Base-by-base conservation (phyloP, 2,329 filamentous ascomycete genomes). In the Exophiala xenobiotica region DNA sequence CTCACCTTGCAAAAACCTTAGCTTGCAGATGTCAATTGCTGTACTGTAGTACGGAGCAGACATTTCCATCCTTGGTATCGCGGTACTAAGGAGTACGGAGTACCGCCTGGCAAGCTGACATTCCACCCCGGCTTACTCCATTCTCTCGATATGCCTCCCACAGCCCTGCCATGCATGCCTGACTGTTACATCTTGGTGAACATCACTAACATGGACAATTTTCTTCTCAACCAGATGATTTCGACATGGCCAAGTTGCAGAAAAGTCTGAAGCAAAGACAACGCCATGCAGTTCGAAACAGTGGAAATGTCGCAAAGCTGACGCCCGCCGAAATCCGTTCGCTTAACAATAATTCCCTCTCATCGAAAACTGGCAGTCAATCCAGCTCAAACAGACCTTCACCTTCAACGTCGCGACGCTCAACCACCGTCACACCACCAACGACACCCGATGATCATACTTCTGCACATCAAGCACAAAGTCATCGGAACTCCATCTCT, bases 171-270 rank as follows among this genome's bases (percentile, higher is more conserved):
- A 22, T 22, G 20, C 38, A 11, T 40, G 23, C 23, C 38, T 22
- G 11, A 22, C 18, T 22, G 7, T 33, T 46, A 49, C 47, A 29
- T 44, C 33, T 47, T 58, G 37, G 54, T 38, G 37, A 35, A 29
- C 46, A 47, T 46, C 12, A 38, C 54, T 53, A 49, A 56, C 53
- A 35, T 41, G 23, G 19, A 24, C 48, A 9, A 26, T 22, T 38
- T 26, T 8, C 19, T 31, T 45, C 35, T 6, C 31, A 29, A 42
- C n/a, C 49, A 61, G 60, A 61, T 51, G 54, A 57, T 20, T 58
- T 61, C 49, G 57, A 62, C 38, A 62, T 62, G 60, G 58, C 56
- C 43, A 61, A 58, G 50, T 37, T 62, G 40, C 50, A 58, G 49
- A 62, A 62, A 49, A 50, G 49, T n/a, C 44, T 61, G 29, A 58